Percentiles rank a stretch among this genome's conserved stretches.
Conservation (phyloP, 306 rosid species). For the Quercus cerris region DNA sequence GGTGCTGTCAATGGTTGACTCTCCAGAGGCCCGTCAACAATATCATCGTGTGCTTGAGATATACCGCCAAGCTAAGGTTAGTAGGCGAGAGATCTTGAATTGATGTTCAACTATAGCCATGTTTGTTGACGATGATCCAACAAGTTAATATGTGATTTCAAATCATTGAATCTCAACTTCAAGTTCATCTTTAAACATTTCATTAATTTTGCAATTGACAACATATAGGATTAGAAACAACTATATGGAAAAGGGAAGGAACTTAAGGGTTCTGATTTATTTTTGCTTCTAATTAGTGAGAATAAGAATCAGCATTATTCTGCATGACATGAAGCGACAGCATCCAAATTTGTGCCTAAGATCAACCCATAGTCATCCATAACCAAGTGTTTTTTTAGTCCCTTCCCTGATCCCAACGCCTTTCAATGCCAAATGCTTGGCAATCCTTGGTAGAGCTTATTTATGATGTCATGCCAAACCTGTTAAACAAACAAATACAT, state of each 20-base stretch:
- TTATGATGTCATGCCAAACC: too few species aligned
- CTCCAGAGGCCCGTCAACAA: slow-evolving; percentile 69
- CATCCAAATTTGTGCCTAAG: not conserved
- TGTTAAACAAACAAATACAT: too few species aligned
- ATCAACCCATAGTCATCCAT: not conserved
- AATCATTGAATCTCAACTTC: not conserved
- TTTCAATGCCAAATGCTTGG: not conserved
- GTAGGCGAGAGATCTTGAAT: not conserved
- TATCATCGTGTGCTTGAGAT: slow-evolving; percentile 74
- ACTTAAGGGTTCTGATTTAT: not conserved
- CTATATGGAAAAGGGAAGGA: not conserved
- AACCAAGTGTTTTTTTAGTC: not conserved
- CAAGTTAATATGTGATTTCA: not conserved
- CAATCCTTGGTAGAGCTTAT: too few species aligned
- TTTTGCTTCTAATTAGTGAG: not conserved
- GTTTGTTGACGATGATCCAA: not conserved
- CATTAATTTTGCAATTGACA: not conserved
- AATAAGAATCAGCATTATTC: not conserved
- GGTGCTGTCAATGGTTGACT: slow-evolving; percentile 78
- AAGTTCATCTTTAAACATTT: not conserved
- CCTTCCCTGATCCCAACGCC: not conserved
- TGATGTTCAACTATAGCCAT: not conserved
- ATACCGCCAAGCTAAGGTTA: slow-evolving; percentile 77
- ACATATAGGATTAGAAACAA: not conserved
- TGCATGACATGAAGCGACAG: not conserved